Percentiles rank a stretch among this genome's conserved stretches.
These are phyloP conservation scores for Rhodotorula sp. DNA, from an alignment of 1,284 basidiomycete species.

Conservation along the genomic window DNA sequence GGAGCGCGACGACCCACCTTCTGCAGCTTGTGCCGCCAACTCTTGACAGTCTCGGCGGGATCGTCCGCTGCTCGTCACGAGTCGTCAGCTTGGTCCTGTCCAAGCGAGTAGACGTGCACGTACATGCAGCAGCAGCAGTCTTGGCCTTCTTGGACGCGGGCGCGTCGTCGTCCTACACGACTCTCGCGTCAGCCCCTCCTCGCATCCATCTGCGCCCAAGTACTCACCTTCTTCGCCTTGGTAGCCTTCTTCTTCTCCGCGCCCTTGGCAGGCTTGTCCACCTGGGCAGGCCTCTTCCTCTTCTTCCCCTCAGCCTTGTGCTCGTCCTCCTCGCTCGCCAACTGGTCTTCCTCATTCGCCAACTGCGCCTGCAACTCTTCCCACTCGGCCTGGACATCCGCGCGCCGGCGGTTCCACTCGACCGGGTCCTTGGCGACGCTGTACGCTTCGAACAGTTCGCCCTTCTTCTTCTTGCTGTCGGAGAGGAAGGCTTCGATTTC, in stretches of 20 bases:
- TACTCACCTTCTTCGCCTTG: conserved; percentile 18
- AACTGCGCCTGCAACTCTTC: conserved; percentile 51
- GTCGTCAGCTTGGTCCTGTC: background rate
- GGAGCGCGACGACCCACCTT: conserved; percentile 53
- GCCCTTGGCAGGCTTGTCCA: conserved; percentile 44
- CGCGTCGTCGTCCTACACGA: conserved; percentile 22
- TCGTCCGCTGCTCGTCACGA: conserved; percentile 47
- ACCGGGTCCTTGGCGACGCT: conserved; percentile 75
- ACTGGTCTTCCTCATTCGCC: conserved; percentile 60
- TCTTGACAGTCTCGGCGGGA: conserved; percentile 58
- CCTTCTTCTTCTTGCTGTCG: conserved; percentile 65
- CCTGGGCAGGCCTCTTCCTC: conserved; percentile 46
- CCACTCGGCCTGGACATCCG: conserved; percentile 55
- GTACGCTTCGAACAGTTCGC: conserved; percentile 77
- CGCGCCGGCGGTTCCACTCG: conserved; percentile 63
- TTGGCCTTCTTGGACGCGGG: conserved; percentile 41
- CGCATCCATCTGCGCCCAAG: background rate
- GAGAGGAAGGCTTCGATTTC: conserved; percentile 82
- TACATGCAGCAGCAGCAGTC: conserved; percentile 7
- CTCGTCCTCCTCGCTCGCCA: conserved; percentile 58
- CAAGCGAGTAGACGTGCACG: background rate
- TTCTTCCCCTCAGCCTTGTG: conserved; percentile 59
- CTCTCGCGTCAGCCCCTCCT: background rate
- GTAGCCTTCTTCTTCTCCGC: conserved; percentile 26
- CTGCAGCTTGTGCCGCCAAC: conserved; percentile 87